Percentiles rank a stretch among this genome's conserved stretches.
These are phyloP conservation scores for Capronia epimyces DNA, from an alignment of 2,329 filamentous ascomycete genomes.

Conservation along the genomic window DNA sequence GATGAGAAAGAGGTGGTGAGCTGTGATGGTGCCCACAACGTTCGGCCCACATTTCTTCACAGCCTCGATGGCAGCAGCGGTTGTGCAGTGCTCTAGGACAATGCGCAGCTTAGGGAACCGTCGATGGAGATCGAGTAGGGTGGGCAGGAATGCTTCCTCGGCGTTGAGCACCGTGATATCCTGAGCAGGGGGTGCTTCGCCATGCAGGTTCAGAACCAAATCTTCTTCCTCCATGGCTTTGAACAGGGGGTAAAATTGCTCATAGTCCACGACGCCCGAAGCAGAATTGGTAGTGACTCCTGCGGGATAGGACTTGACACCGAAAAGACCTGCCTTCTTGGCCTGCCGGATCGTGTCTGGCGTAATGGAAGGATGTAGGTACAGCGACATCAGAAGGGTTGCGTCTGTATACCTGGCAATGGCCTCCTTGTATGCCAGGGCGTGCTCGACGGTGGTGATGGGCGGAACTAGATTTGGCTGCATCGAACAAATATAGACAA, in stretches of 20 bases:
- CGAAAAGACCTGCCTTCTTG: conserved; percentile 61
- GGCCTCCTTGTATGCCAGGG: conserved; percentile 58
- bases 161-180: conserved; percentile 59
- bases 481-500: conserved; percentile 32
- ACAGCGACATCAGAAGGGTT: conserved; percentile 69
- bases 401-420: conserved; percentile 39
- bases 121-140: conserved; percentile 64
- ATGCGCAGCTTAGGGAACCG: conserved; percentile 66
- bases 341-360: conserved; percentile 68
- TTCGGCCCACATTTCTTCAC: conserved; percentile 70
- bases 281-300: conserved; percentile 56
- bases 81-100: conserved; percentile 72
- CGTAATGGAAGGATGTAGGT: conserved; percentile 59
- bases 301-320: conserved; percentile 48
- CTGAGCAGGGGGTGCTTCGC: conserved; percentile 59
- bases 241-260: conserved; percentile 58
- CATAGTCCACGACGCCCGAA: conserved; percentile 43
- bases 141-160: conserved; percentile 74
- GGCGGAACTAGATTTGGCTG: conserved; percentile 63
- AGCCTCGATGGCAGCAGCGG: conserved; percentile 70
- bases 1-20: conserved; percentile 77
- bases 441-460: conserved; percentile 56
- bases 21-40: conserved; percentile 76
- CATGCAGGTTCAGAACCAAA: conserved; percentile 88
- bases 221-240: conserved; percentile 80